Evolutionary conservation across 139 green algal species (phyloP).

Genomic region (Closterium sp.): DNA sequence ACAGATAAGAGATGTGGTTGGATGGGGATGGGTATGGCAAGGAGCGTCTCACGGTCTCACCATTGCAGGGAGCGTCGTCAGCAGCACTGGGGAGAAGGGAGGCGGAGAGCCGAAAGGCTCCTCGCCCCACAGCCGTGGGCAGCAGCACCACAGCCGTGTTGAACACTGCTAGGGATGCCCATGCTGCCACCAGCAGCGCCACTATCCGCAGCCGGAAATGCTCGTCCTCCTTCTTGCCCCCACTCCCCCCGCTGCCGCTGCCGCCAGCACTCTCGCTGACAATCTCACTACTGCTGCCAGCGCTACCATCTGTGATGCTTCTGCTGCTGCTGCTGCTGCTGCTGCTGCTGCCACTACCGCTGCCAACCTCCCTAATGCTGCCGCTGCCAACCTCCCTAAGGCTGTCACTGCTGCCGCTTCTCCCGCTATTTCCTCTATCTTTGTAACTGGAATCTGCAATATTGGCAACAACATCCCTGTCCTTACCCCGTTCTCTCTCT

Average conservation of each 20-base stretch:
- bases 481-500: background rate
- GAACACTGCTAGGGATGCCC: slow-evolving; percentile 28
- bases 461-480: background rate
- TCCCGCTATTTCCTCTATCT: background rate
- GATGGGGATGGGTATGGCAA: background rate
- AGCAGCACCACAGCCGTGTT: slow-evolving; percentile 37
- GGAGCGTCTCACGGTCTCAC: background rate
- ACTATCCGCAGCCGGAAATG: slow-evolving; percentile 29
- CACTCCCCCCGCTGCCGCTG: background rate
- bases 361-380: background rate
- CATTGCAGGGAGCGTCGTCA: slow-evolving; percentile 31
- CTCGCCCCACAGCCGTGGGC: slow-evolving; percentile 34
- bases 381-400: no score
- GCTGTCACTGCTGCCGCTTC: background rate
- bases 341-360: background rate
- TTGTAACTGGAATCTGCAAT: background rate
- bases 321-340: background rate
- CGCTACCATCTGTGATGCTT: background rate
- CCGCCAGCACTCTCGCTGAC: background rate
- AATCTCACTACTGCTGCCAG: background rate
- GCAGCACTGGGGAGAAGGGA: slow-evolving; percentile 8
- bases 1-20: no score
- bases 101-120: slow-evolving; percentile 14
- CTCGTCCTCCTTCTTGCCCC: background rate
- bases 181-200: slow-evolving; percentile 41